A percentile compares a stretch with the other conserved stretches of the same genome.
phyloP scores from a whole-genome alignment of 495 filamentous ascomycete species.

The Daldinia caldariorum region DNA sequence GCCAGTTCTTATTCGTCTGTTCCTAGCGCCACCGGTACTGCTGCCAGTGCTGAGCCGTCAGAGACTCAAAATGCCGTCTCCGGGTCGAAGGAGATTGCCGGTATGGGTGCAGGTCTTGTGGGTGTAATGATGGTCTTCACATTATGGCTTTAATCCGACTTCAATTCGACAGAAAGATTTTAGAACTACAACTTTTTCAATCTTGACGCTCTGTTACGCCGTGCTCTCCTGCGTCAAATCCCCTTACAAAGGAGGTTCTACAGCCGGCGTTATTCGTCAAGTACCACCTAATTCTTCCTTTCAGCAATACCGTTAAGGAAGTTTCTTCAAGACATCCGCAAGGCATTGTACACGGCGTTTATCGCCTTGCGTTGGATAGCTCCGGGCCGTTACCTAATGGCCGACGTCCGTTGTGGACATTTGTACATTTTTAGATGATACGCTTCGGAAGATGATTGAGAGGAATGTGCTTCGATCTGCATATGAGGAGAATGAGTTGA shows the following conservation, averaged over 20 bases:
- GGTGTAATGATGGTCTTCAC: conserved; percentile 65
- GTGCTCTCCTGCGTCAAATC: conserved; percentile 10
- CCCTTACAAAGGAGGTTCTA: conserved; percentile 1
- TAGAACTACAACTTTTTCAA: conserved; percentile 17
- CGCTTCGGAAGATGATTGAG: conserved; percentile 22
- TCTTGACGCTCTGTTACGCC: conserved; percentile 2
- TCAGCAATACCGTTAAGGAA: conserved; percentile 12
- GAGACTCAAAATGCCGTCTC: conserved; percentile 51
- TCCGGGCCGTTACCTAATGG: conserved; percentile 23
- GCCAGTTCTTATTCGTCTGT: conserved; percentile 43
- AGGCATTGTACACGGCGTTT: conserved; percentile 40
- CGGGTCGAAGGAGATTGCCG: conserved; percentile 60
- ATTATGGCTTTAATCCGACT: conserved; percentile 59
- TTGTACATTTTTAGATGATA: conserved; percentile 31
- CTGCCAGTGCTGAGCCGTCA: conserved; percentile 33
- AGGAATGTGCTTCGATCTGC: conserved; percentile 23
- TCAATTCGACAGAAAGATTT: conserved; percentile 31
- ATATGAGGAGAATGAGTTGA: conserved; percentile 25
- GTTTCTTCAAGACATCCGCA: conserved; percentile 16
- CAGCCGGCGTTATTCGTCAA: conserved; percentile 6
- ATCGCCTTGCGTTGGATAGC: conserved; percentile 31
- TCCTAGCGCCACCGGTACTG: conserved; percentile 42
- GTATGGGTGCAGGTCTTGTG: conserved; percentile 62
- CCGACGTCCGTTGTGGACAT: conserved; percentile 20
- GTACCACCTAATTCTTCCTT: conserved; percentile 20